phyloP scores from a whole-genome alignment of 768 basidiomycete genomes.

The Galerina marginata region DNA sequence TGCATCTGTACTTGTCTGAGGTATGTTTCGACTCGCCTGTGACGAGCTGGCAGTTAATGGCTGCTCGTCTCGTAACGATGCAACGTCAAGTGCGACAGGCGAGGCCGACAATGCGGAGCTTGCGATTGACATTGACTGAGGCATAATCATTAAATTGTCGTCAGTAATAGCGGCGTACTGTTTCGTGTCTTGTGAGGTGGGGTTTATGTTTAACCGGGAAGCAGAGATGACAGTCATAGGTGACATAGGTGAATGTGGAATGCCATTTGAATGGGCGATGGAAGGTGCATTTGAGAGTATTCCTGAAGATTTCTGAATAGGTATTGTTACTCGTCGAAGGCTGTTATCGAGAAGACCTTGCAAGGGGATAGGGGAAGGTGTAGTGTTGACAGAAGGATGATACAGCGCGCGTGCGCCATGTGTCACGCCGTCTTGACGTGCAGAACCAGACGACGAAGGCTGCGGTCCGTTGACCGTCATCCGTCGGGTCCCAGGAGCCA shows the following conservation, averaged over 20 bases:
- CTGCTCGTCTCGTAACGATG: neutral
- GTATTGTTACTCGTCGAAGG: slow-evolving; percentile 5
- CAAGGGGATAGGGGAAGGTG: slow-evolving; percentile 14
- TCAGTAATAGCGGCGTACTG: slow-evolving; percentile 20
- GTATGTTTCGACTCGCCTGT: neutral
- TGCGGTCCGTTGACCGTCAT: slow-evolving; percentile 28
- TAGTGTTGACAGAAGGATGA: slow-evolving; percentile 18
- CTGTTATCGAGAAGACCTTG: slow-evolving; percentile 4
- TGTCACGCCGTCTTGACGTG: neutral
- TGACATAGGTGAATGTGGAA: neutral
- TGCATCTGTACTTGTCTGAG: neutral
- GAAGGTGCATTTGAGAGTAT: neutral
- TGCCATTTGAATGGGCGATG: slow-evolving; percentile 4
- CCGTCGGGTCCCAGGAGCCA: slow-evolving; percentile 27
- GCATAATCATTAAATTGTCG: slow-evolving; percentile 19
- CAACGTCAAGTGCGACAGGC: slow-evolving; percentile 8
- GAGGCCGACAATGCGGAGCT: neutral
- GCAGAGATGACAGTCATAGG: too few species aligned
- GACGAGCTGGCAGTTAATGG: neutral
- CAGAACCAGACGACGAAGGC: neutral
- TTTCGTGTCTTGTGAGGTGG: neutral
- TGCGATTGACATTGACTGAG: neutral
- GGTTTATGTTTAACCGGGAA: too few species aligned
- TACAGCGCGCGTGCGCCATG: slow-evolving; percentile 17
- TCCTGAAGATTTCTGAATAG: neutral